Conservation (phyloP, 2,329 filamentous ascomycete species). For the Arthrobotrys conoides region DNA sequence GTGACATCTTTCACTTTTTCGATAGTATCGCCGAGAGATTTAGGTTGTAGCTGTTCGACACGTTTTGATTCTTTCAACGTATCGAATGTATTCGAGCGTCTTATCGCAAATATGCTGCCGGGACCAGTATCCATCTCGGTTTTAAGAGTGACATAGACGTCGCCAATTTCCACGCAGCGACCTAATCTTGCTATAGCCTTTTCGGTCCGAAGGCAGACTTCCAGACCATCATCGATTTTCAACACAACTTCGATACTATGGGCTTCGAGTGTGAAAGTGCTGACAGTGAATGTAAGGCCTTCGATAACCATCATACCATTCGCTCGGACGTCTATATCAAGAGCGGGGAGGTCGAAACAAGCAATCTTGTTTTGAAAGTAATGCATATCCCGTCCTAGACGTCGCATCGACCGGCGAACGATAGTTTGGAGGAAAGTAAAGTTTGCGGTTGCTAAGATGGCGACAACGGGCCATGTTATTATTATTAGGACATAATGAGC, state of each 20-base stretch:
- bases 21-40: slow-evolving; percentile 67
- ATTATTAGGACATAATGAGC: slow-evolving; percentile 33
- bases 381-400: slow-evolving; percentile 50
- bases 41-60: slow-evolving; percentile 66
- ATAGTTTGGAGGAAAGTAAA: slow-evolving; percentile 33
- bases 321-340: slow-evolving; percentile 73
- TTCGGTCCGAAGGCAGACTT: slow-evolving; percentile 71
- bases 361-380: slow-evolving; percentile 59
- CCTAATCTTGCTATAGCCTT: slow-evolving; percentile 70
- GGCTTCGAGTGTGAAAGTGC: slow-evolving; percentile 70
- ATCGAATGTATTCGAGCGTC: slow-evolving; percentile 63
- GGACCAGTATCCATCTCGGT: slow-evolving; percentile 65
- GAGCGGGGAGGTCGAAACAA: slow-evolving; percentile 66
- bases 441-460: slow-evolving; percentile 42
- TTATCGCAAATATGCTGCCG: slow-evolving; percentile 60
- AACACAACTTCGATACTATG: slow-evolving; percentile 72
- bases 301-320: slow-evolving; percentile 71
- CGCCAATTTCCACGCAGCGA: slow-evolving; percentile 70
- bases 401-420: slow-evolving; percentile 32
- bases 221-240: slow-evolving; percentile 71
- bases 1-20: slow-evolving; percentile 66
- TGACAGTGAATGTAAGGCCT: slow-evolving; percentile 71
- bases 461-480: slow-evolving; percentile 48
- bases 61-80: slow-evolving; percentile 67
- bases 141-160: slow-evolving; percentile 73